These are phyloP conservation scores for Solanum pinnatisectum DNA, from an alignment of 257 asterid species.

Conservation along the genomic window DNA sequence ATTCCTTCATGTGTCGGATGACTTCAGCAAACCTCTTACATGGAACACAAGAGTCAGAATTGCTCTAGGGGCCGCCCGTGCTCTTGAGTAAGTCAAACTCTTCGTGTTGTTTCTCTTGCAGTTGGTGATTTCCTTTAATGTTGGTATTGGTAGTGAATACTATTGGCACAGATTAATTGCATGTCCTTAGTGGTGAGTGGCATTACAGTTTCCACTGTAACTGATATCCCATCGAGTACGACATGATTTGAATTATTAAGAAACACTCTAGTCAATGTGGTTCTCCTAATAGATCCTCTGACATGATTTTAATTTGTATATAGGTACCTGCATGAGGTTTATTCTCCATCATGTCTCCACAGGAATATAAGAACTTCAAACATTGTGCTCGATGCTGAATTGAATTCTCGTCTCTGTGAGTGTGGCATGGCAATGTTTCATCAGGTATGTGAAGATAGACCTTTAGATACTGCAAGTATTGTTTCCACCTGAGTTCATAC, in stretches of 20 bases:
- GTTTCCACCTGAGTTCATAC: neutral
- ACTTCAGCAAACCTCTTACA: conserved; percentile 50
- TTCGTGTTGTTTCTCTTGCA: neutral
- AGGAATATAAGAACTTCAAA: conserved; percentile 44
- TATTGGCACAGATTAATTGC: neutral
- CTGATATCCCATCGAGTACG: neutral
- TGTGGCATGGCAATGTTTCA: conserved; percentile 42
- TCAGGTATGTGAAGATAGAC: conserved; percentile 16
- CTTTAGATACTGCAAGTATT: neutral
- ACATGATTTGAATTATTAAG: neutral
- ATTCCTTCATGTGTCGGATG: conserved; percentile 50
- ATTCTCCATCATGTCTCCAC: conserved; percentile 48
- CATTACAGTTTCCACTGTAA: neutral
- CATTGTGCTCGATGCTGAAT: conserved; percentile 45
- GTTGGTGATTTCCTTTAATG: neutral
- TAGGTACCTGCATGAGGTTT: conserved; percentile 57
- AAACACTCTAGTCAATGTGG: neutral
- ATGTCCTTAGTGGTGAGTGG: neutral
- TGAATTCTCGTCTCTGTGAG: conserved; percentile 47
- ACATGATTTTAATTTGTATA: neutral
- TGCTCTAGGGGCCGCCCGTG: conserved; percentile 48
- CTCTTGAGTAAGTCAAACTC: conserved; percentile 41
- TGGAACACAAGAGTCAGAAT: conserved; percentile 62
- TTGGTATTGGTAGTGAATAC: neutral
- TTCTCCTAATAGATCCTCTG: neutral